Evolutionary conservation across 2,329 filamentous ascomycete species (phyloP), one percentile per base, ranked within the genome.

Genomic region (Aphanocladium album): DNA sequence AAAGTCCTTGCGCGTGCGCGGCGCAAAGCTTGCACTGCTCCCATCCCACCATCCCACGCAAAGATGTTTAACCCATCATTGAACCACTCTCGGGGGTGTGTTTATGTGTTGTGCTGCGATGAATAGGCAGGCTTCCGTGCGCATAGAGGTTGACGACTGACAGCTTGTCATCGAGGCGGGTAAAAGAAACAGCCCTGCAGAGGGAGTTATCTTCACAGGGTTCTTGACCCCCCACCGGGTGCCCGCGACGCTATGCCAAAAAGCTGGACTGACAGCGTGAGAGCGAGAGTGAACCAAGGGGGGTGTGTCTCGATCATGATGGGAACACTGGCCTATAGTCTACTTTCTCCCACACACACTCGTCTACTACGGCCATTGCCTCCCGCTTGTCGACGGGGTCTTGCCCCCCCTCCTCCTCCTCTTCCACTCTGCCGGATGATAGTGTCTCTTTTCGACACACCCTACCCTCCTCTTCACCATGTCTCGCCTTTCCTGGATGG

Each of bases 401-500:
- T 47, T 23, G n/a, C 45, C 45, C 14, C 12, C 56, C 35, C 37
- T 37, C 47, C 27, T 19, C 23, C 14, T 53, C 47, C 57, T 52
- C 37, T 50, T 35, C 47, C 33, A 58, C 19, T 41, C 33, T 14
- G 25, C 17, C 21, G 45, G 17, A 49, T 33, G 56, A 33, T 21
- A 8, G 27, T n/a, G 33, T 3, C n/a, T 21, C 17, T 43, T 58
- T 27, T 46, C 27, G 47, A 45, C 47, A 59, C 57, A 21, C 57
- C 49, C 33, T 39, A 45, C 55, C 55, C 54, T 57, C 49, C 59
- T 60, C 59, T 60, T 60, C 59, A 60, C 16, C 59, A 60, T 59
- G 57, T 59, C 57, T 59, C 57, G 37, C 57, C 43, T 39, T 37
- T 43, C 37, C 57, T 52, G 47, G 57, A 45, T 37, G 57, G 46